Conservation (phyloP, 768 basidiomycete species). For the Pleurotus djamor region DNA sequence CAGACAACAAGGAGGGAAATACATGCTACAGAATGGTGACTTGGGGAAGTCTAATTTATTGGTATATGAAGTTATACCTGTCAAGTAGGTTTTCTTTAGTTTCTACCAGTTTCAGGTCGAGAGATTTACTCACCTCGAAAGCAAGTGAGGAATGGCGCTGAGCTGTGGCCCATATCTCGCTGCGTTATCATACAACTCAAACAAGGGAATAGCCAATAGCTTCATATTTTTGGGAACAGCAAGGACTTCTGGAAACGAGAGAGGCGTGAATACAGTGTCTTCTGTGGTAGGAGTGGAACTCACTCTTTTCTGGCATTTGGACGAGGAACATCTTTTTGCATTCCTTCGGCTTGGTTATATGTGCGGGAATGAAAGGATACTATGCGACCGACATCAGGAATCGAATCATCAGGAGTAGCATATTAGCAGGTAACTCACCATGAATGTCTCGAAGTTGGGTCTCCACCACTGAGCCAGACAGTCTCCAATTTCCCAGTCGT, state of each 20-base stretch:
- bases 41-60: not conserved
- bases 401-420: not conserved
- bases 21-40: no score
- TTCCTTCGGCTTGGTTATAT: conserved; percentile 97
- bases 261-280: not conserved
- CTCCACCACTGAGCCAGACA: conserved; percentile 99
- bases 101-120: not conserved
- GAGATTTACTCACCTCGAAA: not conserved
- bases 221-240: conserved; percentile 99
- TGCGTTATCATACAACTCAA: conserved; percentile 97
- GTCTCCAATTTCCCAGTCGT: conserved; percentile 96
- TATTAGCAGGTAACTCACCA: conserved; percentile 55
- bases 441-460: conserved; percentile 98
- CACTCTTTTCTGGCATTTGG: conserved; percentile 93
- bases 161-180: conserved; percentile 85
- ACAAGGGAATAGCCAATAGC: conserved; percentile 92
- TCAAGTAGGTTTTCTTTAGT: not conserved
- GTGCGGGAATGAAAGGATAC: conserved; percentile 95
- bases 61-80: not conserved
- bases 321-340: conserved; percentile 96
- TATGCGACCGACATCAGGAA: conserved; percentile 23
- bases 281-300: conserved; percentile 24
- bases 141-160: conserved; percentile 81
- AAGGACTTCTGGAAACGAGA: conserved; percentile 67
- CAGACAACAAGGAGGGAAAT: no score